These are phyloP conservation scores for Solanum pimpinellifolium DNA, from an alignment of 257 asterid species.

Conservation along the genomic window DNA sequence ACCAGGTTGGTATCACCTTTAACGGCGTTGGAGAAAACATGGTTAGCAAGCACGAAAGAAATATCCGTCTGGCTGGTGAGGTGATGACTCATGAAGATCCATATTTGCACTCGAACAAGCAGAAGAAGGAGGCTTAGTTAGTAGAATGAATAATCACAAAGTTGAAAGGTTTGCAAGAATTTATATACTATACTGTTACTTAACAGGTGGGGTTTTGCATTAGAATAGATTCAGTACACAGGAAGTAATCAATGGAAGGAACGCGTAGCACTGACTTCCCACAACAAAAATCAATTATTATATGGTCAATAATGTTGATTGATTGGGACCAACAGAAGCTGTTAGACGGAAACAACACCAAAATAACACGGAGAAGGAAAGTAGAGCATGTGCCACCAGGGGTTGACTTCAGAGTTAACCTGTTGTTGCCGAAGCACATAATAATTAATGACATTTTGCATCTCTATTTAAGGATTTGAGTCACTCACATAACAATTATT, in stretches of 20 bases:
- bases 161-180: neutral
- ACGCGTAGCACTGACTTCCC: neutral
- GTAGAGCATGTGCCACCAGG: neutral
- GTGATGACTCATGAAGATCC: conserved; percentile 27
- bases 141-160: neutral
- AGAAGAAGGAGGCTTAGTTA: neutral
- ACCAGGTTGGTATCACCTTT: neutral
- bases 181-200: neutral
- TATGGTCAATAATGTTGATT: neutral
- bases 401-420: neutral
- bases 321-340: too few species aligned
- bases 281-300: neutral
- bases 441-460: neutral
- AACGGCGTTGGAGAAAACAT: conserved; percentile 5
- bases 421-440: too few species aligned
- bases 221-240: neutral
- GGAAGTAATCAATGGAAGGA: neutral
- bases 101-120: neutral
- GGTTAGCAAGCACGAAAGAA: conserved; percentile 30
- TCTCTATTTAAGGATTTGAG: neutral
- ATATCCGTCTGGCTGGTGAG: conserved; percentile 31
- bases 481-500: neutral
- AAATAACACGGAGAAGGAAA: neutral
- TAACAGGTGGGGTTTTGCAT: neutral
- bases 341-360: neutral